Base-by-base conservation (phyloP, 495 filamentous ascomycete genomes). In the Aspergillus affinis region DNA sequence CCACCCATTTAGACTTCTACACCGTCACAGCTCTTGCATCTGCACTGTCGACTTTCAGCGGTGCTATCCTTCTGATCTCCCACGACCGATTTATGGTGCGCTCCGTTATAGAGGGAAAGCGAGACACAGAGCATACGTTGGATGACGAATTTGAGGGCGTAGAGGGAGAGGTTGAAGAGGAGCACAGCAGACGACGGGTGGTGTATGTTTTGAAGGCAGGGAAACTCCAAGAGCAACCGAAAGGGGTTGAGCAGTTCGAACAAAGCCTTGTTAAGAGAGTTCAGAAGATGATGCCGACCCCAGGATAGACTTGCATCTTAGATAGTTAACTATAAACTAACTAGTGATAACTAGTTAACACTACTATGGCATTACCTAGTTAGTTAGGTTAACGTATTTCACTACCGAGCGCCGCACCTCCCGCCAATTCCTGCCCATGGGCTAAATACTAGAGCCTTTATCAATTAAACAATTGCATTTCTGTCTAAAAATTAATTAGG, bases 1-100 rank as follows among this genome's bases (percentile, higher is more conserved):
- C 89, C 10, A 95, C 90, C n/a, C 90, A 93, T 75, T 74, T 95
- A 41, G 90, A 95, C 63, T 87, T 86, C 63, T 79, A 92, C 69
- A 90, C 88, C 3, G 88, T 93, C 29, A 80, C 78, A 7, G 89
- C 88, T 5, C 75, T 95, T 46, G 79, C 84, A 3, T 78, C 81
- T 36, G 88, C 86, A 12, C 72, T 95, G 61, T 74, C 81, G 6
- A 76, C 66, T 0, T 93, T 87, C 77, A 80, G 83, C 30, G 90
- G 90, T 0, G 89, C 90, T 0, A 80, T 93, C 4, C 64, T 93
- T 60, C 54, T 92, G 3, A 85, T 93, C 2, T 87, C 84, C 12
- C 90, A 95, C 66, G 90, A 95, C 66, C 80, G 90, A 9, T 95
- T 86, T 75, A 83, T 92, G 60, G 71, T 92, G 48, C 80, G 84